phyloP scores from a whole-genome alignment of 306 rosid species.

The Citrullus colocynthis region DNA sequence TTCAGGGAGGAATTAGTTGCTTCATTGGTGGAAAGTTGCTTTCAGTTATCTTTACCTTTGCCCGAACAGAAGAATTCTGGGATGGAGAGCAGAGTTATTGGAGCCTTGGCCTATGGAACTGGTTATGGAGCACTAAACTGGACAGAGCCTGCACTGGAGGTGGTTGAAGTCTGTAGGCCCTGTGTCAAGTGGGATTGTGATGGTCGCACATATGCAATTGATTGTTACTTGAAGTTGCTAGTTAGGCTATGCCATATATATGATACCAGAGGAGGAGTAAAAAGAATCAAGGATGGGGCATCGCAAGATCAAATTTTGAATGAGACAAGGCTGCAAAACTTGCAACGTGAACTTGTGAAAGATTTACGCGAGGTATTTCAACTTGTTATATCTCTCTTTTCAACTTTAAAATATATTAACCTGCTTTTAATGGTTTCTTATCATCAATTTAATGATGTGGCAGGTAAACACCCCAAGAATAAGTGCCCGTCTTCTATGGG shows the following conservation, averaged over 20 bases:
- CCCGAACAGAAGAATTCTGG: conserved; percentile 89
- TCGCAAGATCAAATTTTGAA: conserved; percentile 97
- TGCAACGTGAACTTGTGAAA: conserved; percentile 86
- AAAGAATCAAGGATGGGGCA: conserved; percentile 93
- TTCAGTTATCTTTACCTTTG: conserved; percentile 93
- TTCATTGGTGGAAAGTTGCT: conserved; percentile 94
- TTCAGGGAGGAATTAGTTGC: conserved; percentile 98
- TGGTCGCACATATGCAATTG: conserved; percentile 91
- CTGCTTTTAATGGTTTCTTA: background rate
- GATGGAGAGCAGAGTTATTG: conserved; percentile 97
- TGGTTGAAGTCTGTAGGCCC: conserved; percentile 96
- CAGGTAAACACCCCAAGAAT: conserved; percentile 91
- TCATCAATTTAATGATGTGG: conserved; percentile 17
- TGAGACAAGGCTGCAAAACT: conserved; percentile 92
- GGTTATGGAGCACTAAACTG: conserved; percentile 98
- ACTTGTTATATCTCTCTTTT: background rate
- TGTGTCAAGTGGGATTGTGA: conserved; percentile 98
- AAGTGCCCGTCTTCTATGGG: conserved; percentile 88
- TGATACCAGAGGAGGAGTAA: conserved; percentile 95
- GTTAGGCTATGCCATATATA: conserved; percentile 85
- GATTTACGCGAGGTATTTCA: conserved; percentile 61
- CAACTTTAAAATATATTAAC: background rate
- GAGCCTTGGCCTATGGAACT: conserved; percentile 98
- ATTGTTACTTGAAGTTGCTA: conserved; percentile 94
- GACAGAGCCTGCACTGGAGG: conserved; percentile 98